These are phyloP conservation scores for Sphagnum magellanicum DNA, from an alignment of 228 moss, liverwort and hornwort species.

Conservation along the genomic window DNA sequence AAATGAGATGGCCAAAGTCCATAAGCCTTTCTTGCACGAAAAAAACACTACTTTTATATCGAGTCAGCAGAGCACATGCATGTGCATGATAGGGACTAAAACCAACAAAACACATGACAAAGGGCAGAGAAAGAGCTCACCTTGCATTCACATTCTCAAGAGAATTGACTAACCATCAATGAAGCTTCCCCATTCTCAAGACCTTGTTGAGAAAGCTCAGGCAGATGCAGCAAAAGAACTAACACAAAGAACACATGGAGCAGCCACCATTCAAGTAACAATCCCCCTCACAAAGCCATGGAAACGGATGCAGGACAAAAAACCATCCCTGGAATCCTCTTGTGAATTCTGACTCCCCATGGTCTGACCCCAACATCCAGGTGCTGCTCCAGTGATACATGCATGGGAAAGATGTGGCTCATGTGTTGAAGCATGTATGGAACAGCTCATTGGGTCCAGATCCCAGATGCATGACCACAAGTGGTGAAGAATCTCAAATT, in stretches of 20 bases:
- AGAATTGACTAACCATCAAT: conserved; percentile 34
- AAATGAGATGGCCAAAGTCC: conserved; percentile 16
- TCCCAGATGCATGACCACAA: conserved; percentile 44
- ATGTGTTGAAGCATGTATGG: conserved; percentile 33
- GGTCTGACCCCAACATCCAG: conserved; percentile 29
- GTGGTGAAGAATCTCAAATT: conserved; percentile 48
- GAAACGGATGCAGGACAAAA: too few relatives aligned
- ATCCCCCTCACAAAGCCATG: too few relatives aligned
- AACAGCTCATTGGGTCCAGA: conserved; percentile 26
- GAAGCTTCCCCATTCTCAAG: conserved; percentile 37
- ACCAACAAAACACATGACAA: conserved; percentile 11
- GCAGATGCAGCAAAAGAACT: conserved; percentile 7
- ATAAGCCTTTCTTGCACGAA: conserved; percentile 16
- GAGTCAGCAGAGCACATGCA: conserved; percentile 8
- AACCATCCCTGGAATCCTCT: conserved; percentile 31
- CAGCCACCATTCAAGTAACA: too few relatives aligned
- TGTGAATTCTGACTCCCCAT: conserved; percentile 12
- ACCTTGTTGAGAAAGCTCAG: conserved; percentile 5
- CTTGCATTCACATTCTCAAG: conserved; percentile 58
- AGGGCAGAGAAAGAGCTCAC: conserved; percentile 38
- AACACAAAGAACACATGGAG: conserved; percentile 11
- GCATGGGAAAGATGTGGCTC: conserved; percentile 27
- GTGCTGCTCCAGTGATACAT: conserved; percentile 27
- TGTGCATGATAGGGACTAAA: conserved; percentile 6
- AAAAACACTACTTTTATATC: conserved; percentile 7